These are phyloP conservation scores for Botryotinia globosa DNA, from an alignment of 2,329 filamentous ascomycete species.

Conservation along the genomic window DNA sequence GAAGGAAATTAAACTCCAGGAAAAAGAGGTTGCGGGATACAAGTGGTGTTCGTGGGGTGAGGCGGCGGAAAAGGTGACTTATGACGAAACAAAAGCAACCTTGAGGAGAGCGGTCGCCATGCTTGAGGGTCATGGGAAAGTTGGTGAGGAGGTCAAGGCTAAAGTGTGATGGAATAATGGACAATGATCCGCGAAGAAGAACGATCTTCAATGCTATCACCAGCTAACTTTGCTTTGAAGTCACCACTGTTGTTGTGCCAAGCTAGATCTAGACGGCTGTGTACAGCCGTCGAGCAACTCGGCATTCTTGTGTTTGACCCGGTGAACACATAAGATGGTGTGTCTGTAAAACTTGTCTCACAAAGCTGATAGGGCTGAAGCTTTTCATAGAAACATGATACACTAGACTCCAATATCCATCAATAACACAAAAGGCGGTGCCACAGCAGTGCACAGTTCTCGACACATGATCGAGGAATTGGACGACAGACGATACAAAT, in stretches of 20 bases:
- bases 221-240: neutral
- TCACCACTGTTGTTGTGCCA: neutral
- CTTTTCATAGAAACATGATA: conserved; percentile 1
- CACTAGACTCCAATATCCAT: neutral
- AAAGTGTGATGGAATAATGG: neutral
- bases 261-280: neutral
- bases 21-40: conserved; percentile 26
- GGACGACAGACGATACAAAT: neutral
- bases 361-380: conserved; percentile 9
- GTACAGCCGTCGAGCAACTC: neutral
- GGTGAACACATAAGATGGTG: neutral
- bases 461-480: neutral
- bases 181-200: neutral
- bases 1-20: conserved; percentile 25
- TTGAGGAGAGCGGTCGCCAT: conserved; percentile 17
- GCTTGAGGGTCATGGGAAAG: neutral
- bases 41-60: conserved; percentile 27
- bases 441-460: neutral
- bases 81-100: conserved; percentile 23
- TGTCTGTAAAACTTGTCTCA: neutral
- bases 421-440: neutral
- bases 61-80: conserved; percentile 21
- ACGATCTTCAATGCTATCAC: neutral
- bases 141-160: neutral
- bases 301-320: neutral